Percentiles rank a stretch among this genome's conserved stretches.
Evolutionary conservation across 2,329 filamentous ascomycete genomes (phyloP).

Genomic region (Talaromyces amestolkiae): DNA sequence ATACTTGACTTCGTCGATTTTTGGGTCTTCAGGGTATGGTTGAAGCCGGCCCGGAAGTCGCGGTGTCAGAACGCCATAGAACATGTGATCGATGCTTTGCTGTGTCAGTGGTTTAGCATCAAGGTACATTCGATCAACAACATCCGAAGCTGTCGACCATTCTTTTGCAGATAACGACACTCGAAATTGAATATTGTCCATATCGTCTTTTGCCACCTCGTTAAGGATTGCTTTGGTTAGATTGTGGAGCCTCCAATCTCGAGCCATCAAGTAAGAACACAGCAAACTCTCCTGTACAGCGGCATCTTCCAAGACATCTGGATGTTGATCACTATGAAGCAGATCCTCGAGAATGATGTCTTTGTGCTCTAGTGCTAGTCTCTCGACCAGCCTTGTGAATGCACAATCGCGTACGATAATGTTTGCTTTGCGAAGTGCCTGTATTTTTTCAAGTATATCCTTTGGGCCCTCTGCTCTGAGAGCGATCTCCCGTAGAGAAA

Average conservation of each 20-base stretch:
- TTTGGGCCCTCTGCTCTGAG: slow-evolving; percentile 59
- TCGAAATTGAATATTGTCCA: slow-evolving; percentile 41
- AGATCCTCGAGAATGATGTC: slow-evolving; percentile 52
- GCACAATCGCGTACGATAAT: slow-evolving; percentile 62
- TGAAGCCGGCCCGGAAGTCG: slow-evolving; percentile 30
- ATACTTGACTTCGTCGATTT: slow-evolving; percentile 42
- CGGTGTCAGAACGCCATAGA: slow-evolving; percentile 34
- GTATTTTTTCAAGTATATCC: slow-evolving; percentile 59
- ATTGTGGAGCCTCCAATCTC: slow-evolving; percentile 54
- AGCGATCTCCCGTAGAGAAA: slow-evolving; percentile 74
- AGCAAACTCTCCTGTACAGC: slow-evolving; percentile 56
- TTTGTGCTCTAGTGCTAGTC: slow-evolving; percentile 61
- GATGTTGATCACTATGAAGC: slow-evolving; percentile 62
- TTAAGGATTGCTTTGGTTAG: slow-evolving; percentile 56
- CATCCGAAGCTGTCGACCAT: slow-evolving; percentile 29
- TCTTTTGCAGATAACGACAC: slow-evolving; percentile 37
- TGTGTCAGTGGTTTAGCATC: slow-evolving; percentile 43
- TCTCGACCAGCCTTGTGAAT: slow-evolving; percentile 64
- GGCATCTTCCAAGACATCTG: slow-evolving; percentile 59
- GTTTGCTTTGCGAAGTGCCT: slow-evolving; percentile 58
- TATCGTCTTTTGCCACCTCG: slow-evolving; percentile 33
- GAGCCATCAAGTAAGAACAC: slow-evolving; percentile 49
- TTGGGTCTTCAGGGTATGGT: slow-evolving; percentile 27
- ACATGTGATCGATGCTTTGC: slow-evolving; percentile 46
- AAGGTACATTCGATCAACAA: slow-evolving; percentile 52